Conservation (phyloP, 805 yeast species). For the Candida ipomoeae region DNA sequence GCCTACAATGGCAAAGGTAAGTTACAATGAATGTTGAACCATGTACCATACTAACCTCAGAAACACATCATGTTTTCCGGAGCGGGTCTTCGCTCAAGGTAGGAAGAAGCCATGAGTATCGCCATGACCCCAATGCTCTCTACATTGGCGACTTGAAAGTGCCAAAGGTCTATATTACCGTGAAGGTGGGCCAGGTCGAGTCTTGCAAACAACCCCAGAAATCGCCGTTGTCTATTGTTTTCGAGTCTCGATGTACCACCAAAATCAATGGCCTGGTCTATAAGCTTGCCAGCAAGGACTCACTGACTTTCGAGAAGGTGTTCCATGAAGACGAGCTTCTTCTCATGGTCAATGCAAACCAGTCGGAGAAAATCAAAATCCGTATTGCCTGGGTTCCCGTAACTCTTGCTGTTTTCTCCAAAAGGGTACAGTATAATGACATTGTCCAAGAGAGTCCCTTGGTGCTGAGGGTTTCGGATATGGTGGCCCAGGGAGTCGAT, state of each 20-base stretch:
- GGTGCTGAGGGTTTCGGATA: slow-evolving; percentile 5
- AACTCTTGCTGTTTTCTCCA: slow-evolving; percentile 14
- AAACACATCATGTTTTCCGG: slow-evolving; percentile 11
- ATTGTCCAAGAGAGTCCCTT: slow-evolving; percentile 14
- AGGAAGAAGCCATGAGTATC: slow-evolving; percentile 28
- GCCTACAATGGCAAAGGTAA: slow-evolving; percentile 12
- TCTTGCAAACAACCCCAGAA: background rate
- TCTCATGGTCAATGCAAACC: slow-evolving; percentile 16
- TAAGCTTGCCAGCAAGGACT: slow-evolving; percentile 18
- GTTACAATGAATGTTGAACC: slow-evolving; percentile 15
- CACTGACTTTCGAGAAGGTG: slow-evolving; percentile 7
- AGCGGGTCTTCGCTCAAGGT: slow-evolving; percentile 14
- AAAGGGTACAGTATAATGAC: slow-evolving; percentile 12
- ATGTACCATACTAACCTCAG: slow-evolving; percentile 17
- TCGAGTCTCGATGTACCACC: slow-evolving; percentile 30
- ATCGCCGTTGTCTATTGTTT: slow-evolving; percentile 20
- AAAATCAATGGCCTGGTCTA: slow-evolving; percentile 24
- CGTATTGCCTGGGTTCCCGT: slow-evolving; percentile 22
- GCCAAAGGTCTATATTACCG: slow-evolving; percentile 28
- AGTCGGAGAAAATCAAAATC: slow-evolving; percentile 15
- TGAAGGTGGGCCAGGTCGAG: slow-evolving; percentile 9
- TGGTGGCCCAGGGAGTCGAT: slow-evolving; percentile 17
- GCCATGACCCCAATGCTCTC: slow-evolving; percentile 18
- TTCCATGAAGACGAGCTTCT: slow-evolving; percentile 9
- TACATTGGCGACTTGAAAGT: slow-evolving; percentile 27